Evolutionary conservation across 1,284 basidiomycete genomes (phyloP), one percentile per base, ranked within the genome.

Genomic region (Entoloma clypeatum): DNA sequence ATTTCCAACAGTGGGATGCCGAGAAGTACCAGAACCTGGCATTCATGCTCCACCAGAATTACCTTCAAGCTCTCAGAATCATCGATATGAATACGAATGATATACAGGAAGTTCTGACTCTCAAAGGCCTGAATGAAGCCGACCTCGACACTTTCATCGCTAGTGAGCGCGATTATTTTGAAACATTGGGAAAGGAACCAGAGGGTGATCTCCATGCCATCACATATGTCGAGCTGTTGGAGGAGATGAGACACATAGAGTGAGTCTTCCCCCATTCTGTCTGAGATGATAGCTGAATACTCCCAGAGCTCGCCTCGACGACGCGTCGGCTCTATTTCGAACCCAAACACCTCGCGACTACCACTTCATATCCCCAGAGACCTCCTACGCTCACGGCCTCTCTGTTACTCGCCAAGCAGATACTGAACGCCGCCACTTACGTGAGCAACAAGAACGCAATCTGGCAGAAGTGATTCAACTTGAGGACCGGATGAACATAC

Each of bases 161-260:
- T n/a, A n/a, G n/a, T n/a, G n/a, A n/a, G n/a, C n/a, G n/a, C n/a
- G n/a, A n/a, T n/a, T n/a, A n/a, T n/a, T n/a, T n/a, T n/a, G n/a
- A n/a, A n/a, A n/a, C n/a, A n/a, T n/a, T n/a, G n/a, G 53, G 58
- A 3, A 39, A 49, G 14, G 55, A 58, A 18, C 43, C 53, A 8
- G 47, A 52, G 6, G 39, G 49, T 13, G 47, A 57, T 42, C 18
- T 55, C 2, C 51, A 50, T 24, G 27, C 36, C 5, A 41, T 57
- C 16, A 44, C 47, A 18, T 58, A 58, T 44, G 55, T 57, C 14
- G 49, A 52, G 32, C 27, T 47, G 8, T 39, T 57, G 5, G 39
- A 48, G 28, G 38, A 51, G 35, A 43, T 43, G 11, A 21, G 33
- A 9, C 43, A 43, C 7, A 21, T 41, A 8, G 27, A 43, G 55